Evolutionary conservation across 352 stramenopile genomes (phyloP), one percentile per base, ranked within the genome.

Genomic region (Phytopythium ostracodes): DNA sequence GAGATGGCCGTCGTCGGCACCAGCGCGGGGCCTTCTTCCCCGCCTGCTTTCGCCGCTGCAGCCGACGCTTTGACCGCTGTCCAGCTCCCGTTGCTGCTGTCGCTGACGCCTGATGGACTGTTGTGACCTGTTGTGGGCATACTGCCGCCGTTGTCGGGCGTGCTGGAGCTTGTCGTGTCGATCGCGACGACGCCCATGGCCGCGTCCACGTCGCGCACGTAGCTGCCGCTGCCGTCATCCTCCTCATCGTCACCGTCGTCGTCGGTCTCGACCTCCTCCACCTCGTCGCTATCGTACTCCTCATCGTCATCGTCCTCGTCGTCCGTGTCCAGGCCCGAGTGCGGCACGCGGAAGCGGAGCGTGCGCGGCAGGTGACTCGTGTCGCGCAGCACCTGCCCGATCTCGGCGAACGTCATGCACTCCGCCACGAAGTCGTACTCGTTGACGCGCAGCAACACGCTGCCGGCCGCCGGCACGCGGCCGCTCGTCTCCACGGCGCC

Each of bases 401-500:
- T 81, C 54, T 90, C 81, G 25, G 60, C 67, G 12, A 91, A 79
- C 8, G 33, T 77, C 53, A 88, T 78, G 29, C 71, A 47, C 22
- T 64, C 68, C 25, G 75, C 65, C 0, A 63, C 62, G 52, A 91
- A 68, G 60, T 93, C 73, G 62, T 87, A 76, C 14, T 82, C 68
- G 70, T 91, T 87, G 56, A 92, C 76, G 31, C 70, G 69, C 24
- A 90, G 51, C 40, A 93, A 68, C 33, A 84, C 63, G 46, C 69
- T 81, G 20, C 80, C 81, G 1, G 63, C 49, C 29, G 63, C 55
- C 29, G 63, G 62, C 22, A 91, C 66, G 22, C 65, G 68, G 1
- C 72, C 72, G 56, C 75, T 73, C 1, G 54, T 31, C 64, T 93
- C 78, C 12, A 91, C 68, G 20, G 70, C 68, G 17, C 82, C 82